Percentiles rank a stretch among this genome's conserved stretches.
Conservation (phyloP, 2,329 filamentous ascomycete species). For the Laburnicola sp. region DNA sequence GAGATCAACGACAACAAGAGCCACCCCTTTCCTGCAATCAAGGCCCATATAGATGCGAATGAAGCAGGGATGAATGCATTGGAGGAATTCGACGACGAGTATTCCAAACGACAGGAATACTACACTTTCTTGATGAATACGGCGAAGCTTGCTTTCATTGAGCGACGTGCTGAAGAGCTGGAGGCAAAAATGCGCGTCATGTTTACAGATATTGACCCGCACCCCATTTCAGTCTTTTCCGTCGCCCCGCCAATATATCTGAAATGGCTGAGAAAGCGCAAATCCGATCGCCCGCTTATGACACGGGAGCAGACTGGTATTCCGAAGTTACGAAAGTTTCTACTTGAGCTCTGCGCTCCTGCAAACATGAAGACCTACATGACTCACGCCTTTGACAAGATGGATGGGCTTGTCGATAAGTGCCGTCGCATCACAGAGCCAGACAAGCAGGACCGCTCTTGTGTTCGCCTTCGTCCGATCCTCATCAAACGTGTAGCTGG, state of each 20-base stretch:
- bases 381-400: constrained; percentile 5
- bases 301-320: constrained; percentile 13
- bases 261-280: constrained; percentile 7
- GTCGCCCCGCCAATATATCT: constrained; percentile 7
- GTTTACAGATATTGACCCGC: constrained; percentile 6
- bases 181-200: constrained; percentile 8
- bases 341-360: constrained; percentile 5
- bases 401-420: not conserved
- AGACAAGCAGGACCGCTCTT: constrained; percentile 6
- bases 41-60: not conserved
- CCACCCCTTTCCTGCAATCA: not conserved
- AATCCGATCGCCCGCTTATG: not conserved
- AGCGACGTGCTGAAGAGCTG: constrained; percentile 6
- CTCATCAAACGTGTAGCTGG: not conserved
- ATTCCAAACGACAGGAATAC: not conserved
- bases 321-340: constrained; percentile 5
- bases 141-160: constrained; percentile 7
- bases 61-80: not conserved
- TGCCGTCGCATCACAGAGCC: constrained; percentile 3
- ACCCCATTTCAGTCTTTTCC: constrained; percentile 12
- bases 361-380: constrained; percentile 9
- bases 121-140: constrained; percentile 3
- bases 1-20: not conserved
- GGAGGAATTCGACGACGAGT: not conserved
- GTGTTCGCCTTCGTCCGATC: constrained; percentile 3